Evolutionary conservation across 2,329 filamentous ascomycete genomes (phyloP), one percentile per base, ranked within the genome.

Genomic region (Chrysoporthe deuterocubensis): DNA sequence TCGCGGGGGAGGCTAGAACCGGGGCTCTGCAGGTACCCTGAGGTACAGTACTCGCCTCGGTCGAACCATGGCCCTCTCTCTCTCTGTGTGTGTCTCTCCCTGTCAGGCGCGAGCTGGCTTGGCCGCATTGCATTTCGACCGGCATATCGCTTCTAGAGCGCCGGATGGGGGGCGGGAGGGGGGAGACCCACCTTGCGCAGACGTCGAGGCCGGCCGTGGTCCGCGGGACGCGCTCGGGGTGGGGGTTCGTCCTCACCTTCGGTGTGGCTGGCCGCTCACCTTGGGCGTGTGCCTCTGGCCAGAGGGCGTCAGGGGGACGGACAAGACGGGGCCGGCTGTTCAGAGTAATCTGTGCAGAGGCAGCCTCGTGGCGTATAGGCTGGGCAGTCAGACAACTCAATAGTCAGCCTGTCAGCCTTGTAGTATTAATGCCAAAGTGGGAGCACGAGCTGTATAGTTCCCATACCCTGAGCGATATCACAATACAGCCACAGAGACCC

Each of bases 191-290:
- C 26, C 32, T n/a, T 57, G 54, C 34, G 34, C 34, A 57, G 54
- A 40, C 18, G 16, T 57, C 32, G 32, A n/a, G 54, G 34, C 54
- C 34, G 54, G 54, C 54, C 54, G 54, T 57, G 54, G 54, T 57
- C 54, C 54, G 54, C 54, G 54, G 54, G 18, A 40, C n/a, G 54
- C 54, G 54, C n/a, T 40, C 16, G 16, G 34, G 54, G 54, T 57
- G 54, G 54, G 54, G 54, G 54, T 57, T 57, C 54, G 34, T 21
- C 26, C 40, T 57, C 52, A 57, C 32, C 54, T 34, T 57, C 34
- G 34, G 14, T 37, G 32, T 57, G 54, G 16, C 6, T 40, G 32
- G 34, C 40, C 14, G 16, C n/a, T 37, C 14, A 21, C 54, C 32
- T 52, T 32, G 48, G 14, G 21, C 6, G n/a, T 4, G 13, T 11